phyloP scores from a whole-genome alignment of 805 yeast genomes.

The Pichia nanzhaoensis region DNA sequence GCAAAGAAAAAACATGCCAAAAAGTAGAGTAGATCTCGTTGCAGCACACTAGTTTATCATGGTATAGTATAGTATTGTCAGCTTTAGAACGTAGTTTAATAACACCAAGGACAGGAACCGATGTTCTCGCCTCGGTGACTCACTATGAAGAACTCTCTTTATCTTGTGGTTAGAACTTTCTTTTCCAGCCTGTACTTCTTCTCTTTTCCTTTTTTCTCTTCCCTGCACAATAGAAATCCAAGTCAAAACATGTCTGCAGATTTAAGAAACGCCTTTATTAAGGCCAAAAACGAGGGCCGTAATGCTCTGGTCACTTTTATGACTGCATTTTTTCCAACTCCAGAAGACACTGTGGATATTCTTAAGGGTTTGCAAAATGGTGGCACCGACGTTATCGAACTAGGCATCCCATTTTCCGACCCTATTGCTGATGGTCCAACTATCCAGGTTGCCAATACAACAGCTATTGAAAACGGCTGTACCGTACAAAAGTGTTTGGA shows the following conservation, averaged over 20 bases:
- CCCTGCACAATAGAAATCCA: neutral
- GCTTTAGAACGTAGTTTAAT: too few relatives aligned
- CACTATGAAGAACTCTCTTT: neutral
- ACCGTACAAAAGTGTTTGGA: conserved; percentile 65
- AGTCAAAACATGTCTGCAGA: conserved; percentile 24
- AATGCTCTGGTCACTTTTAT: conserved; percentile 86
- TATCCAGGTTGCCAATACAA: conserved; percentile 79
- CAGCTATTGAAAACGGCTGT: conserved; percentile 79
- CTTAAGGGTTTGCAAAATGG: conserved; percentile 86
- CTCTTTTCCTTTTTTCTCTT: neutral
- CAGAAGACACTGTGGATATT: conserved; percentile 82
- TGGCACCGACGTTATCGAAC: conserved; percentile 91
- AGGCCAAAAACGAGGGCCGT: conserved; percentile 42
- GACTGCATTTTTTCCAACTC: conserved; percentile 90
- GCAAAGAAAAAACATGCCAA: too few relatives aligned
- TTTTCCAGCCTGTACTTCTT: neutral
- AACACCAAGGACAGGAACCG: neutral
- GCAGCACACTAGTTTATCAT: too few relatives aligned
- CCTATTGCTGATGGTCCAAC: conserved; percentile 99
- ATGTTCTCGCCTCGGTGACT: neutral
- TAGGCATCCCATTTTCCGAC: conserved; percentile 95
- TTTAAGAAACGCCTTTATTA: conserved; percentile 30
- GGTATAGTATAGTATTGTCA: too few relatives aligned
- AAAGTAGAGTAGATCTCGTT: too few relatives aligned
- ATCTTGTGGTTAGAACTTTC: too few relatives aligned